These are phyloP conservation scores for Boletus sp. DNA, from an alignment of 1,284 basidiomycete species.

Conservation along the genomic window DNA sequence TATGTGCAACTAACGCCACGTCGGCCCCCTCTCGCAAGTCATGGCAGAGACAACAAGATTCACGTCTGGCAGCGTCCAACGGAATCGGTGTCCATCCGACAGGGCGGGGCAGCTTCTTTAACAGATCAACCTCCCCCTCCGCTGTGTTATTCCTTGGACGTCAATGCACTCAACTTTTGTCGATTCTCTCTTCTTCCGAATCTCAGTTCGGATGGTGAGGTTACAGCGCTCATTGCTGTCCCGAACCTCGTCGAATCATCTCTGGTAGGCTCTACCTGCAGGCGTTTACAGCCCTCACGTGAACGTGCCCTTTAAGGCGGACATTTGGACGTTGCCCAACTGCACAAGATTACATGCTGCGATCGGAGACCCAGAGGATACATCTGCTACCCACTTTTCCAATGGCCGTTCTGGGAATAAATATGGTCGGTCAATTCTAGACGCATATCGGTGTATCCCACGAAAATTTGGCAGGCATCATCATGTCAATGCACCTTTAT, in stretches of 20 bases:
- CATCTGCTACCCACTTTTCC: constrained; percentile 29
- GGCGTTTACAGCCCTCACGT: background rate
- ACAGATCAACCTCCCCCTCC: constrained; percentile 50
- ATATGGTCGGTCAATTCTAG: constrained; percentile 26
- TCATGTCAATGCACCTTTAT: constrained; percentile 81
- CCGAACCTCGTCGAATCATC: constrained; percentile 88
- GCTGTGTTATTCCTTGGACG: constrained; percentile 68
- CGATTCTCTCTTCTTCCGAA: constrained; percentile 60
- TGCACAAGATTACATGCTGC: constrained; percentile 73
- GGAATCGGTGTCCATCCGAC: constrained; percentile 41
- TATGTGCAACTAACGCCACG: background rate
- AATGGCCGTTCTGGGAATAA: constrained; percentile 44
- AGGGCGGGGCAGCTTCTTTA: constrained; percentile 57
- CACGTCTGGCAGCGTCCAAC: constrained; percentile 62
- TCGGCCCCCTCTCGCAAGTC: constrained; percentile 38
- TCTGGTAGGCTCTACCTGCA: constrained; percentile 48
- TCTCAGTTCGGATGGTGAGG: constrained; percentile 8
- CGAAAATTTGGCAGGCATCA: constrained; percentile 55
- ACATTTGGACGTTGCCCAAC: constrained; percentile 73
- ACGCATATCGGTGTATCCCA: background rate
- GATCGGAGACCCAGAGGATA: constrained; percentile 55
- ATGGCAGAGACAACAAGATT: constrained; percentile 83
- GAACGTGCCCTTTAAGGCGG: constrained; percentile 50
- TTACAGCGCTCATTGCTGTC: constrained; percentile 65
- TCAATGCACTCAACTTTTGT: constrained; percentile 91